A percentile compares a stretch with the other conserved stretches of the same genome.
Conservation (phyloP, 2,329 filamentous ascomycete species). For the Aspergillus jensenii region DNA sequence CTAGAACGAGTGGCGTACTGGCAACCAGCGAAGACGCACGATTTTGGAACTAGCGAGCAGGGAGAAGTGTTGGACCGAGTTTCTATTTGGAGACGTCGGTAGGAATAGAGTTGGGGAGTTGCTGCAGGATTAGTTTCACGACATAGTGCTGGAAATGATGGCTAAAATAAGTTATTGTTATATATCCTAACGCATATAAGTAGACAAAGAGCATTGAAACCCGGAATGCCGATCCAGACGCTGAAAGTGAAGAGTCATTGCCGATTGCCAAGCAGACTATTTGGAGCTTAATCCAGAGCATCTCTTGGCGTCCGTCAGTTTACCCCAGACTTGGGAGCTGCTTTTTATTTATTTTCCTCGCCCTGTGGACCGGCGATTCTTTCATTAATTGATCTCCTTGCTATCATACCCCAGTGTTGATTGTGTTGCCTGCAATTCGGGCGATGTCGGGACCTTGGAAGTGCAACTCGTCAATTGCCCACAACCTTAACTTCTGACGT, state of each 20-base stretch:
- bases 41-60: constrained; percentile 49
- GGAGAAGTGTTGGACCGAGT: constrained; percentile 44
- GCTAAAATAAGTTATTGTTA: too few species aligned
- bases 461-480: neutral
- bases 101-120: neutral
- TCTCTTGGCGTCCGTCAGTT: neutral
- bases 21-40: constrained; percentile 57
- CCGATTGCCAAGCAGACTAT: constrained; percentile 4
- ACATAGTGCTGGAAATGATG: too few species aligned
- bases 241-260: neutral
- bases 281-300: constrained; percentile 1
- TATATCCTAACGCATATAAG: too few species aligned
- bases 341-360: neutral
- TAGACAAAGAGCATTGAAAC: neutral
- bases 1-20: constrained; percentile 54
- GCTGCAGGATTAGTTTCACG: too few species aligned
- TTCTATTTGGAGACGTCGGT: constrained; percentile 43
- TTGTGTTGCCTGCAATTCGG: neutral
- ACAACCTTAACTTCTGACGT: constrained; percentile 1
- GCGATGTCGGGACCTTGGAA: neutral
- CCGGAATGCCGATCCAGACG: neutral
- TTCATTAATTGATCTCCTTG: neutral
- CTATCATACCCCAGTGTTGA: neutral
- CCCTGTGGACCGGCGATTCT: too few species aligned
- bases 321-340: neutral